Conservation (phyloP, 1,284 basidiomycete genomes). For the Irpex rosettiformis region DNA sequence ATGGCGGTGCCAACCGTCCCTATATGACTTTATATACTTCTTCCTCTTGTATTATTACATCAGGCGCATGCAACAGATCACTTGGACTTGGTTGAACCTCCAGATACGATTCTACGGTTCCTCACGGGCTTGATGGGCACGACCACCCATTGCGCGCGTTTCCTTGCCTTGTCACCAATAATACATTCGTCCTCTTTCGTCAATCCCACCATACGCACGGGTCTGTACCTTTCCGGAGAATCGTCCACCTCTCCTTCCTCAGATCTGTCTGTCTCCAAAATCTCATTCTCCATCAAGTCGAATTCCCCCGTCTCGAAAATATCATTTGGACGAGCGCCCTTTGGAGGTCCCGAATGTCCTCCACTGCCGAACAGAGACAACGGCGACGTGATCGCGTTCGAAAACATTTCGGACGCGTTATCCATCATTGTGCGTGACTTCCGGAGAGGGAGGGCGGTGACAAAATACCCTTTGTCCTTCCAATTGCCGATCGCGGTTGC, state of each 20-base stretch:
- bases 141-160: constrained; percentile 38
- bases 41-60: too few relatives aligned
- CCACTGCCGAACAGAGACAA: constrained; percentile 43
- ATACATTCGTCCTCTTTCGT: constrained; percentile 27
- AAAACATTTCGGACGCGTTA: constrained; percentile 61
- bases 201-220: constrained; percentile 39
- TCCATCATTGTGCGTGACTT: constrained; percentile 66
- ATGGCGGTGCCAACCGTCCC: too few relatives aligned
- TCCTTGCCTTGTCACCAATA: constrained; percentile 29
- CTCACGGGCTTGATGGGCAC: constrained; percentile 32
- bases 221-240: constrained; percentile 46
- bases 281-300: constrained; percentile 71
- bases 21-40: too few relatives aligned
- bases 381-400: constrained; percentile 48
- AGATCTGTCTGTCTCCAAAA: constrained; percentile 69
- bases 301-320: constrained; percentile 58
- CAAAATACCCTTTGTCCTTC: constrained; percentile 55
- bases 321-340: constrained; percentile 54
- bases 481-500: constrained; percentile 36
- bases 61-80: too few relatives aligned
- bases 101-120: constrained; percentile 14
- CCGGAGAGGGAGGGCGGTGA: constrained; percentile 61
- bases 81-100: too few relatives aligned
- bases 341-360: constrained; percentile 22
- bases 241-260: constrained; percentile 78